Conservation (phyloP, 179 eudicot genomes). For the Silene noctiflora region DNA sequence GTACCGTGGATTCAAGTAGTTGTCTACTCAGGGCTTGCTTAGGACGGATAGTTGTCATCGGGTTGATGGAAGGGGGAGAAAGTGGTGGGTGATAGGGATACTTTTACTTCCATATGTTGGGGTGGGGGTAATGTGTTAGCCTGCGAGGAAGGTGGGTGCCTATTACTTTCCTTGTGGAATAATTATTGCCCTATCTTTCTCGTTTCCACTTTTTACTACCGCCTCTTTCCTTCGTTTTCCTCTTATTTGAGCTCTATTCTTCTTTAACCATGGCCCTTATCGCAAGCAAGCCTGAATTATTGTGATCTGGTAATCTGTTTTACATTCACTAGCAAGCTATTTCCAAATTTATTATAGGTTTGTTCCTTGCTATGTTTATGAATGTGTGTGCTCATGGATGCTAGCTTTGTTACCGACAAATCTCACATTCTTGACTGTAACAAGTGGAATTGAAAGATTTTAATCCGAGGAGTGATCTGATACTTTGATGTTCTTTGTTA, state of each 20-base stretch:
- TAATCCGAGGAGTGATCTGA: not conserved
- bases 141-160: too few relatives aligned
- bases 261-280: too few relatives aligned
- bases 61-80: too few relatives aligned
- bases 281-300: not conserved
- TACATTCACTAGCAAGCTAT: not conserved
- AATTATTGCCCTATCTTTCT: too few relatives aligned
- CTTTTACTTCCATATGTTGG: too few relatives aligned
- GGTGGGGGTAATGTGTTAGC: too few relatives aligned
- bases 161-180: too few relatives aligned
- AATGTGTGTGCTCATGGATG: not conserved
- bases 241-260: not conserved
- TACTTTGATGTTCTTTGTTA: constrained; percentile 29
- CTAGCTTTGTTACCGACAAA: not conserved
- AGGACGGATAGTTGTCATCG: too few relatives aligned
- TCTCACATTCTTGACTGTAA: not conserved
- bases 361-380: not conserved
- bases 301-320: not conserved
- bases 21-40: too few relatives aligned
- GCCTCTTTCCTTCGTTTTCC: not conserved
- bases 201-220: too few relatives aligned
- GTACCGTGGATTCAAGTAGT: not conserved
- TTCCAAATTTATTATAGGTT: not conserved
- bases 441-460: not conserved
- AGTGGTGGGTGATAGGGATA: too few relatives aligned